These are phyloP conservation scores for Thraustotheca clavata DNA, from an alignment of 352 stramenopile genomes.

Conservation along the genomic window DNA sequence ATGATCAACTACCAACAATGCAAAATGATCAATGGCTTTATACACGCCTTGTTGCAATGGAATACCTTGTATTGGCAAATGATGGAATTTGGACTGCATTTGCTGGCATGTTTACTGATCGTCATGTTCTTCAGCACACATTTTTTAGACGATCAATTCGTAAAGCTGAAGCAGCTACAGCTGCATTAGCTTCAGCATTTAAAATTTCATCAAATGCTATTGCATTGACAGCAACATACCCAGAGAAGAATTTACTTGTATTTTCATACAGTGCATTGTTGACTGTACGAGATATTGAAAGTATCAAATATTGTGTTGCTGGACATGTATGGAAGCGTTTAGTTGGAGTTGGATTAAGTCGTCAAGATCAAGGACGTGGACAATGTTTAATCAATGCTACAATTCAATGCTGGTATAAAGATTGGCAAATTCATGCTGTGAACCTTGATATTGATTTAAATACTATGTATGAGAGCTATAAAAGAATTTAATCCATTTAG, in stretches of 20 bases:
- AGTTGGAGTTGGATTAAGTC: background rate
- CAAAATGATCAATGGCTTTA: background rate
- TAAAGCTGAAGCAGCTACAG: background rate
- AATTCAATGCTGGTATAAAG: background rate
- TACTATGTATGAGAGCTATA: no score
- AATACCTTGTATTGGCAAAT: background rate
- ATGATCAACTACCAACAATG: background rate
- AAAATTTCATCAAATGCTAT: background rate
- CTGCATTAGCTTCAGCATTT: background rate
- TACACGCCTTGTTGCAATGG: background rate
- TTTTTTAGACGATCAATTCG: background rate
- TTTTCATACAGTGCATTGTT: background rate
- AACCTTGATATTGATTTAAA: background rate
- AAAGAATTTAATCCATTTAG: no score
- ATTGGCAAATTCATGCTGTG: background rate
- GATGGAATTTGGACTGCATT: background rate
- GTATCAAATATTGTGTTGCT: background rate
- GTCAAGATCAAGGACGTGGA: background rate
- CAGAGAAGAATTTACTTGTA: background rate
- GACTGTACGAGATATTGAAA: background rate
- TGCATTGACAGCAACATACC: background rate
- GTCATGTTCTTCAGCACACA: background rate
- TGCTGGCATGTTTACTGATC: background rate
- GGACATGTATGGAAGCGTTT: background rate
- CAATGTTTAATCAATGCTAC: background rate